Percentiles rank a stretch among this genome's conserved stretches.
Evolutionary conservation across 2,329 filamentous ascomycete genomes (phyloP).

Genomic region (Beauveria brongniartii): DNA sequence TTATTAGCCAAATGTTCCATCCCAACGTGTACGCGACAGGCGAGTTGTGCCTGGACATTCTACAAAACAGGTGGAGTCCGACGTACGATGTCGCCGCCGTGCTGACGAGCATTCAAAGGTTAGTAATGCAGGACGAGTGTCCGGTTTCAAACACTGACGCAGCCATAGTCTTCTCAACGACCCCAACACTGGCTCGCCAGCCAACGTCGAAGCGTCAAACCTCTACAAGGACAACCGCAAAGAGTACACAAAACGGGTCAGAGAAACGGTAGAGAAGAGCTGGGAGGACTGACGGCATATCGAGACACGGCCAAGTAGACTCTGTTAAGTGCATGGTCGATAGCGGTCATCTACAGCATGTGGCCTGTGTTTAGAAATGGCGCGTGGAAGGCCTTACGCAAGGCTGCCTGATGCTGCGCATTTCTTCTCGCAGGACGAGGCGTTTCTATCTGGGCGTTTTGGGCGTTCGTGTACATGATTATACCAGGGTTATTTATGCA

Average conservation of each 20-base stretch:
- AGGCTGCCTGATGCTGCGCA: neutral
- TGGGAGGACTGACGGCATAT: constrained; percentile 69
- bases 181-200: constrained; percentile 95
- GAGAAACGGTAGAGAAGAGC: constrained; percentile 98
- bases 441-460: constrained; percentile 9
- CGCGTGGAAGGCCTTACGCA: neutral
- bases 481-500: constrained; percentile 9
- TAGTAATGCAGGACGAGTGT: constrained; percentile 5
- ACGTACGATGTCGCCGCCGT: constrained; percentile 98
- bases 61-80: constrained; percentile 97
- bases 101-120: constrained; percentile 97
- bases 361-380: constrained; percentile 2
- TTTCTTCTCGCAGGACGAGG: neutral
- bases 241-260: constrained; percentile 90
- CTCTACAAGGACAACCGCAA: constrained; percentile 97
- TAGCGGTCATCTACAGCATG: constrained; percentile 5
- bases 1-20: constrained; percentile 99
- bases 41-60: constrained; percentile 90
- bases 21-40: constrained; percentile 97
- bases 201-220: constrained; percentile 96
- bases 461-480: constrained; percentile 7
- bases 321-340: neutral
- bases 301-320: neutral
- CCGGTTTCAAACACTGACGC: constrained; percentile 20
- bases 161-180: constrained; percentile 77